A percentile compares a stretch with the other conserved stretches of the same genome.
Evolutionary conservation across 2,329 filamentous ascomycete genomes (phyloP).

Genomic region (Stenocarpella maydis): DNA sequence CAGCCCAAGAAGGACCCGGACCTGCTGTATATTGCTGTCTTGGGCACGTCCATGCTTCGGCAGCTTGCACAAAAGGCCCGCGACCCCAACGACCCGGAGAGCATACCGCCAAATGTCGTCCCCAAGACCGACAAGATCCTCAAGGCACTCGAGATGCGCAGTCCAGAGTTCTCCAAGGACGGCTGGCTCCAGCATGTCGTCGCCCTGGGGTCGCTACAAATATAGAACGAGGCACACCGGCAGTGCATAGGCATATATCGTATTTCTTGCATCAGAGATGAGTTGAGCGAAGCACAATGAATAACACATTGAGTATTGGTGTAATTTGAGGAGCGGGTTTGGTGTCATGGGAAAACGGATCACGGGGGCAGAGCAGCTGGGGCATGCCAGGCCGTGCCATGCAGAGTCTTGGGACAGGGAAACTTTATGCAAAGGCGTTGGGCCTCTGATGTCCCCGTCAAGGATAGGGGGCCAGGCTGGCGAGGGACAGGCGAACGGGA

Average conservation of each 20-base stretch:
- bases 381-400: not conserved
- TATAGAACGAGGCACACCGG: not conserved
- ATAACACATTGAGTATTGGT: not conserved
- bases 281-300: not conserved
- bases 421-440: not conserved
- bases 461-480: not conserved
- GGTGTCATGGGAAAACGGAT: not conserved
- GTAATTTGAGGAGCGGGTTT: not conserved
- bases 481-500: not conserved
- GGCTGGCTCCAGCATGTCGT: slow-evolving; percentile 74
- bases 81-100: slow-evolving; percentile 60
- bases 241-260: slow-evolving; percentile 40
- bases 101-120: slow-evolving; percentile 67
- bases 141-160: slow-evolving; percentile 71
- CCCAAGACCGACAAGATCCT: slow-evolving; percentile 74
- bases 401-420: not conserved
- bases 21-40: slow-evolving; percentile 69
- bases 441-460: not conserved
- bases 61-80: slow-evolving; percentile 73
- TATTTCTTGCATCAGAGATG: not conserved
- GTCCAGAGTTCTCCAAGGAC: slow-evolving; percentile 68
- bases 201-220: slow-evolving; percentile 62
- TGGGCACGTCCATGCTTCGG: slow-evolving; percentile 73
- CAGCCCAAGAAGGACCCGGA: slow-evolving; percentile 57
- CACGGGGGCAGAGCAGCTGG: not conserved